Evolutionary conservation across 345 rosid species (phyloP), one percentile per base, ranked within the genome.

Genomic region (Cardamine resedifolia): DNA sequence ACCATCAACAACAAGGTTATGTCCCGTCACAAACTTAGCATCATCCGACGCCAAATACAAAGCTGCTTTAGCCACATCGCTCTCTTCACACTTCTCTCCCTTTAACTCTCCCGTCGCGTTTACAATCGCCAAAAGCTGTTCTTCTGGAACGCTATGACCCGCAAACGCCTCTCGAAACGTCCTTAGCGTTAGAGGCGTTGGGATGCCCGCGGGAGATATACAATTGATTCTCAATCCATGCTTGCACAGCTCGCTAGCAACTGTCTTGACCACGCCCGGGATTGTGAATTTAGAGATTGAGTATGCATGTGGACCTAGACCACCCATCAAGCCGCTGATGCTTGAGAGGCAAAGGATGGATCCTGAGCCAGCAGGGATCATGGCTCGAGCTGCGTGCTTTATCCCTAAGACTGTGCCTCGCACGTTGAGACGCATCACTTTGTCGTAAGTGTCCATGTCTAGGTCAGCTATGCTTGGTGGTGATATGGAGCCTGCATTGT

Each of bases 361-460:
- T 11, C 96, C 96, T 0, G 86, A 85, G 16, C 90, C 82, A 1
- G 21, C 19, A 0, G 92, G 95, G 20, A 85, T 77, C 98, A 92
- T 92, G 55, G 81, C 92, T 16, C 96, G 86, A 0, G 95, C 85
- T 0, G 95, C 96, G 7, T 90, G 92, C 67, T 90, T 92, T 31
- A 90, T 90, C 21, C 95, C 96, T 0, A 80, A 81, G 2, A 89
- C 27, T 2, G 56, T 71, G 11, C 92, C 96, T 27, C 88, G 74
- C 12, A 90, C 82, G 60, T 92, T 92, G 61, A 90, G 62, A 39
- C 68, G 65, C 87, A 89, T 88, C 4, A 92, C 91, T 71, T 72
- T 73, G 56, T 92, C 95, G 50, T 87, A 90, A 53, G 77, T 84
- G 4, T 83, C 82, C 2, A 90, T 81, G 72, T 92, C 81, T 1